Percentiles rank a stretch among this genome's conserved stretches.
phyloP scores from a whole-genome alignment of 257 asterid genomes.

The Linaria vulgaris region DNA sequence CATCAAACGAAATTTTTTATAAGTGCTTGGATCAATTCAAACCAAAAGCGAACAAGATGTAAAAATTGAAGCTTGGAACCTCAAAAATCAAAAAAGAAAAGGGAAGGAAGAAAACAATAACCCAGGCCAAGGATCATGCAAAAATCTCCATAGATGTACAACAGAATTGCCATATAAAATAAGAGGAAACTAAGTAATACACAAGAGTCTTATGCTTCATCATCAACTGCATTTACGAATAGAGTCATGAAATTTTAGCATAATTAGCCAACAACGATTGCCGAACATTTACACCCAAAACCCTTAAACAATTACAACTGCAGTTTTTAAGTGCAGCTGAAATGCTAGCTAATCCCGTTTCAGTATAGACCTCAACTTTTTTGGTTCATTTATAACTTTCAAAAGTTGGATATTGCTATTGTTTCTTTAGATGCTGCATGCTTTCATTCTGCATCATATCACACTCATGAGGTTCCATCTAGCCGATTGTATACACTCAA shows the following conservation, averaged over 20 bases:
- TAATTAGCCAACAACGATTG: neutral
- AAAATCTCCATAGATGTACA: neutral
- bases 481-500: too few relatives aligned
- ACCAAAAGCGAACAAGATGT: too few relatives aligned
- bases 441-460: too few relatives aligned
- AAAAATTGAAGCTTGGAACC: neutral
- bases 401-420: neutral
- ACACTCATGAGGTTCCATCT: too few relatives aligned
- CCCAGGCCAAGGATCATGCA: neutral
- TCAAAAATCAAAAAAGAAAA: neutral
- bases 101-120: neutral
- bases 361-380: too few relatives aligned
- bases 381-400: too few relatives aligned
- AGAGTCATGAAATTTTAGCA: neutral
- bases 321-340: too few relatives aligned
- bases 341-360: too few relatives aligned
- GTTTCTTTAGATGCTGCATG: neutral
- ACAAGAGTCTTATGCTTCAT: neutral
- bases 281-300: neutral
- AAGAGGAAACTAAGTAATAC: neutral
- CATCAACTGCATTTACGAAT: neutral
- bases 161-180: neutral
- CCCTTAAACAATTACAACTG: neutral
- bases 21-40: too few relatives aligned
- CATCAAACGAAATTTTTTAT: too few relatives aligned